These are phyloP conservation scores for Raddia guianensis DNA, from an alignment of 176 grass and related monocot species.

Conservation along the genomic window DNA sequence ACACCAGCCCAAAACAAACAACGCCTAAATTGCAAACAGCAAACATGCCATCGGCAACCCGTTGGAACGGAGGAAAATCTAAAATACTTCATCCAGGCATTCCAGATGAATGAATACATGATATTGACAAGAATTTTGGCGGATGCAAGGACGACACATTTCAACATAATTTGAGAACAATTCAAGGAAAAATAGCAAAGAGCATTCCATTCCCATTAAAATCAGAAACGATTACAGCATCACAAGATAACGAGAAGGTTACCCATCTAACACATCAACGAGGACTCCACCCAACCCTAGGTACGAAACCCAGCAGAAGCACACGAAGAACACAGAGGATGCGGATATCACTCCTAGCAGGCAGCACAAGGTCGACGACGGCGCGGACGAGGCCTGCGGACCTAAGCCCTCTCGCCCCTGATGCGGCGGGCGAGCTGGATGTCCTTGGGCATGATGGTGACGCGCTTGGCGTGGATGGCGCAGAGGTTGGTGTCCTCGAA, in stretches of 20 bases:
- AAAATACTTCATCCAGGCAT: background rate
- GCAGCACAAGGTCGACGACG: too few relatives aligned
- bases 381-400: too few relatives aligned
- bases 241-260: constrained; percentile 20
- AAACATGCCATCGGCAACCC: too few relatives aligned
- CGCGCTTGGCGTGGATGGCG: constrained; percentile 81
- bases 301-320: background rate
- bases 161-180: background rate
- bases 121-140: background rate
- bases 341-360: background rate
- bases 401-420: constrained; percentile 70
- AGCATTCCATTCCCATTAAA: constrained; percentile 12
- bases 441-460: constrained; percentile 93
- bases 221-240: constrained; percentile 11
- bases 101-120: background rate
- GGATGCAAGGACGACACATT: background rate
- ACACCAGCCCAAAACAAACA: too few relatives aligned
- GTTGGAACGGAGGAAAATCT: background rate
- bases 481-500: constrained; percentile 92
- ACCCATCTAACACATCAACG: background rate
- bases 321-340: background rate
- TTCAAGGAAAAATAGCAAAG: background rate
- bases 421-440: constrained; percentile 79
- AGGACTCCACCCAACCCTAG: background rate
- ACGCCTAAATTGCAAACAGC: background rate